Percentiles rank a stretch among this genome's conserved stretches.
Evolutionary conservation across 805 yeast genomes (phyloP).

Genomic region (Ogataea corticis): DNA sequence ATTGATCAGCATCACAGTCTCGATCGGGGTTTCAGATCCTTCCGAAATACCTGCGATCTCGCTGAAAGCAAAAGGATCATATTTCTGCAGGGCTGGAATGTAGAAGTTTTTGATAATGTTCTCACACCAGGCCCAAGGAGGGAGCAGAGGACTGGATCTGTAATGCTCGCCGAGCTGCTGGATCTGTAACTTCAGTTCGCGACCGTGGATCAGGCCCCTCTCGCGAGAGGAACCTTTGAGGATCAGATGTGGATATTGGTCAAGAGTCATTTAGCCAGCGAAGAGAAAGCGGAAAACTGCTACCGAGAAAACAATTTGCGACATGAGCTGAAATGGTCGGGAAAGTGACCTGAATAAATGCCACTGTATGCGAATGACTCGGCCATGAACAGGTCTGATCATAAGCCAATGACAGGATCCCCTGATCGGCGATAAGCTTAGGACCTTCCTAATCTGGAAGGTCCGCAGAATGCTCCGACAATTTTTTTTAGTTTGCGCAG

Average conservation of each 20-base stretch:
- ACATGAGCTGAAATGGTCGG: not conserved
- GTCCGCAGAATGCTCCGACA: too few species aligned
- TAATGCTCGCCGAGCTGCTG: constrained; percentile 12
- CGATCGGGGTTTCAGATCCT: constrained; percentile 10
- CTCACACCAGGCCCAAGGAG: constrained; percentile 14
- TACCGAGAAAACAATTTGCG: too few species aligned
- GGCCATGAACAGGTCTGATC: too few species aligned
- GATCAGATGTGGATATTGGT: constrained; percentile 5
- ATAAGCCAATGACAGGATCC: too few species aligned
- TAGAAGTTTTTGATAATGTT: constrained; percentile 12
- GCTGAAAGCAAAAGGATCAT: constrained; percentile 9
- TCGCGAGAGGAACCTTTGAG: constrained; percentile 7
- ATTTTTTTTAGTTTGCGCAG: too few species aligned
- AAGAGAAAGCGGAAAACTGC: too few species aligned
- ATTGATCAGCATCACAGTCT: constrained; percentile 10
- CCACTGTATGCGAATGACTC: too few species aligned
- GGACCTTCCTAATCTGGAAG: too few species aligned
- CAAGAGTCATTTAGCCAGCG: constrained; percentile 7
- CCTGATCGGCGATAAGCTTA: too few species aligned
- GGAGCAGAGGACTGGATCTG: constrained; percentile 8
- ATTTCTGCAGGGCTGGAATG: constrained; percentile 11
- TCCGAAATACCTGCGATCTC: constrained; percentile 12
- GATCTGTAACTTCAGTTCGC: constrained; percentile 3
- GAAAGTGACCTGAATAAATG: not conserved
- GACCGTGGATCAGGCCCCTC: constrained; percentile 11